These are phyloP conservation scores for Monilinia vaccinii-corymbosi DNA, from an alignment of 2,329 filamentous ascomycete species.

Conservation along the genomic window DNA sequence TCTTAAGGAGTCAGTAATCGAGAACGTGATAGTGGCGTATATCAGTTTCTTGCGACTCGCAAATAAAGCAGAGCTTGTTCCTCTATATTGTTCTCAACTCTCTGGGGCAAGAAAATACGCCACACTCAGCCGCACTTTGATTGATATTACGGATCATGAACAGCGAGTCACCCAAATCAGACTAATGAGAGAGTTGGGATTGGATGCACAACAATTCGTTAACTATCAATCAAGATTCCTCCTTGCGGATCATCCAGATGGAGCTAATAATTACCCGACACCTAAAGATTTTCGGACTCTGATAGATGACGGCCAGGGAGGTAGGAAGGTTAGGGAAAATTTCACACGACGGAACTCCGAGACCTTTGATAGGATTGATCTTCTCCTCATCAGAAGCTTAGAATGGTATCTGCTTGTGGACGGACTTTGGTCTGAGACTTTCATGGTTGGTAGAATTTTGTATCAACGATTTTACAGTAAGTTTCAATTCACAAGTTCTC, in stretches of 20 bases:
- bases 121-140: conserved; percentile 67
- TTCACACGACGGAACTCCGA: conserved; percentile 62
- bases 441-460: conserved; percentile 58
- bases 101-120: conserved; percentile 54
- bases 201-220: conserved; percentile 68
- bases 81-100: conserved; percentile 79
- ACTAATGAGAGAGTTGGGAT: conserved; percentile 64
- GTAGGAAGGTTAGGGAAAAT: conserved; percentile 57
- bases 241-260: conserved; percentile 40
- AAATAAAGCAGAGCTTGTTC: conserved; percentile 68
- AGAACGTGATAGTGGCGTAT: conserved; percentile 74
- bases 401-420: conserved; percentile 78
- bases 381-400: conserved; percentile 64
- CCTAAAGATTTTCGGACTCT: conserved; percentile 44
- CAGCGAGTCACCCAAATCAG: conserved; percentile 61
- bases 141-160: conserved; percentile 56
- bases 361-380: conserved; percentile 53
- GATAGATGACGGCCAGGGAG: conserved; percentile 36
- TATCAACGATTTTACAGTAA: conserved; percentile 78
- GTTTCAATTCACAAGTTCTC: conserved; percentile 31
- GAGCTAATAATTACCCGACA: conserved; percentile 31
- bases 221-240: conserved; percentile 52
- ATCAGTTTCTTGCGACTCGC: conserved; percentile 68
- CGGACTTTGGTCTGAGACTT: conserved; percentile 62
- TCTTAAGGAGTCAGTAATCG: conserved; percentile 34